A percentile compares a stretch with the other conserved stretches of the same genome.
These are phyloP conservation scores for Stachybotrys chartarum DNA, from an alignment of 2,329 filamentous ascomycete species.

Conservation along the genomic window DNA sequence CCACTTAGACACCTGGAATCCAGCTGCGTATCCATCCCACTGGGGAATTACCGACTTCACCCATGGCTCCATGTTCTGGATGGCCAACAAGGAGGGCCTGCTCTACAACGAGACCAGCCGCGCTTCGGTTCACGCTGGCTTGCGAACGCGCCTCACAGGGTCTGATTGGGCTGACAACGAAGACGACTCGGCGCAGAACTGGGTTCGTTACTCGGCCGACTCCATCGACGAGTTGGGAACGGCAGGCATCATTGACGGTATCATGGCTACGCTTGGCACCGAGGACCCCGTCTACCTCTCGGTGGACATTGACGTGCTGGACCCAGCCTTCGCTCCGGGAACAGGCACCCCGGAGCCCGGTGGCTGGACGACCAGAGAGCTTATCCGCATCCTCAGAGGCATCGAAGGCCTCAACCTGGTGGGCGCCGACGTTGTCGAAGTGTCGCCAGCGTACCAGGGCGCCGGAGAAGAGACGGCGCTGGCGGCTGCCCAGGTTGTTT, in stretches of 20 bases:
- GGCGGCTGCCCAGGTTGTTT: conserved; percentile 1
- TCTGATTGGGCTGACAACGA: conserved; percentile 60
- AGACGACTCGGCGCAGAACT: conserved; percentile 68
- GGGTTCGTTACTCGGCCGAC: conserved; percentile 70
- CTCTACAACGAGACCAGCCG: conserved; percentile 65
- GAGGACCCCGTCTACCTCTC: conserved; percentile 75
- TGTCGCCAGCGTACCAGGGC: conserved; percentile 77
- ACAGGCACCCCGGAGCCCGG: conserved; percentile 88
- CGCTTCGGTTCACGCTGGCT: conserved; percentile 70
- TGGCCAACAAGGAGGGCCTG: conserved; percentile 73
- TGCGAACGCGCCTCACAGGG: conserved; percentile 69
- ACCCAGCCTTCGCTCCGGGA: conserved; percentile 60
- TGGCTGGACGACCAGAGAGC: conserved; percentile 83
- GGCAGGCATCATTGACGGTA: conserved; percentile 60
- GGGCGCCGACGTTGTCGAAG: conserved; percentile 82
- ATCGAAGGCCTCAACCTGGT: conserved; percentile 80
- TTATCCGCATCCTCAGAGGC: conserved; percentile 75
- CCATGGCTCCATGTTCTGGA: conserved; percentile 89
- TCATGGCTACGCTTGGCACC: conserved; percentile 65
- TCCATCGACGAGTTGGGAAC: conserved; percentile 81
- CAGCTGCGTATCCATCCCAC: conserved; percentile 68
- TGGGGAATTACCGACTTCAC: conserved; percentile 67
- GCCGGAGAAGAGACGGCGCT: conserved; percentile 59
- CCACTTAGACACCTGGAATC: conserved; percentile 83
- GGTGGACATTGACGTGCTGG: conserved; percentile 77